These are phyloP conservation scores for Globisporangium yorkense DNA, from an alignment of 352 stramenopile species.

Conservation along the genomic window DNA sequence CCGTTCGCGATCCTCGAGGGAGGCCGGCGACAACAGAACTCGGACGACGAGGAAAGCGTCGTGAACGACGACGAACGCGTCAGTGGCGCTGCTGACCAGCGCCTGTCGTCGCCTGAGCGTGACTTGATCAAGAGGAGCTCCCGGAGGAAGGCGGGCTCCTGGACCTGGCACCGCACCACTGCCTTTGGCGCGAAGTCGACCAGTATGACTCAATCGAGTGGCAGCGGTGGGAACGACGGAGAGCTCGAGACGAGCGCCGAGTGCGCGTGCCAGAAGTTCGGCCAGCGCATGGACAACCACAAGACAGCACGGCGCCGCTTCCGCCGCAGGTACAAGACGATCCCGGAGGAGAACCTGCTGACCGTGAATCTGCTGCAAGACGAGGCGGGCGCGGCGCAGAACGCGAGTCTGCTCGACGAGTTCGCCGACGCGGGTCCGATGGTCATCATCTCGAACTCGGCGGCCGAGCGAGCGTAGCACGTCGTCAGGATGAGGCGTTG, in stretches of 20 bases:
- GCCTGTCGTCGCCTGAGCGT: neutral
- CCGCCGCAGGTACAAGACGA: conserved; percentile 16
- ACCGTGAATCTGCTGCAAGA: conserved; percentile 29
- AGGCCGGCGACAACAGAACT: neutral
- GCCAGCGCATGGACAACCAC: conserved; percentile 22
- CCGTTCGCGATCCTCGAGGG: conserved; percentile 23
- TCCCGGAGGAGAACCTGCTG: conserved; percentile 22
- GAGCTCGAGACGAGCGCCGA: conserved; percentile 6
- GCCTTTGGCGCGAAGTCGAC: neutral
- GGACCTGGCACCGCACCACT: neutral
- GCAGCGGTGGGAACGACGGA: neutral
- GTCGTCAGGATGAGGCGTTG: neutral
- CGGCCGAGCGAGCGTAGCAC: neutral
- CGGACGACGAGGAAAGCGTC: neutral
- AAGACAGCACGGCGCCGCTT: conserved; percentile 13
- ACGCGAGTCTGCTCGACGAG: conserved; percentile 1
- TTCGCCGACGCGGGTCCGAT: neutral
- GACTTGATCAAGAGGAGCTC: neutral
- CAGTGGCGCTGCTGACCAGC: neutral
- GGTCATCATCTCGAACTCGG: conserved; percentile 1
- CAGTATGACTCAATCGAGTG: neutral
- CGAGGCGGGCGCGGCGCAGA: conserved; percentile 3
- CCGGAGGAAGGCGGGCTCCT: neutral
- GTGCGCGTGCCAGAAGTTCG: conserved; percentile 25
- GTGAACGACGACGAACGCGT: neutral